These are phyloP conservation scores for Trichophaea hybrida DNA, from an alignment of 2,329 filamentous ascomycete species.

Conservation along the genomic window DNA sequence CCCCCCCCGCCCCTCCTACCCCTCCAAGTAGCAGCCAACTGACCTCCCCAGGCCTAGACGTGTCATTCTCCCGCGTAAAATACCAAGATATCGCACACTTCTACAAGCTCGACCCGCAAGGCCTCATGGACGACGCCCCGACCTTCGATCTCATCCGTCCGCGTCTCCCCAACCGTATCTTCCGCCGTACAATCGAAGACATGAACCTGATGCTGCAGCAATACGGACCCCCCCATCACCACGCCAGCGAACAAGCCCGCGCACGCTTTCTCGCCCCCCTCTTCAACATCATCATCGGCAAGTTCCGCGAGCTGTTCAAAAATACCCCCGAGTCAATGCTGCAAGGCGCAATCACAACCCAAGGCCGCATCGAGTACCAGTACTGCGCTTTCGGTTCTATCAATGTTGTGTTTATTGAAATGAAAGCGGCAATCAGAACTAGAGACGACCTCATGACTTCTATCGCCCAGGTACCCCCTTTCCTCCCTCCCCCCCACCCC, in stretches of 20 bases:
- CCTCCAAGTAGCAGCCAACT: no score
- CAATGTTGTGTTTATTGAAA: background rate
- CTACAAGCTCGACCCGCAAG: no score
- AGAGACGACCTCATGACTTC: no score
- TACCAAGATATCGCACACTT: no score
- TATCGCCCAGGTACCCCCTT: no score
- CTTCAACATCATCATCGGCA: background rate
- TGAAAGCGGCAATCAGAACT: no score
- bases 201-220: background rate
- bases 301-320: background rate
- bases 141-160: no score
- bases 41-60: no score
- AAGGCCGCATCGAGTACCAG: background rate
- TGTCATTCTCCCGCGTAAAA: no score
- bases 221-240: background rate
- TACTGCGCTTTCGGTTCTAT: background rate
- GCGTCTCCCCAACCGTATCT: background rate
- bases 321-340: background rate
- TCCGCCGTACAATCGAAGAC: background rate
- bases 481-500: no score
- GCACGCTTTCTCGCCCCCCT: background rate
- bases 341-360: background rate
- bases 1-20: no score
- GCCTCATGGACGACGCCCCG: no score
- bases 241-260: background rate